A percentile compares a stretch with the other conserved stretches of the same genome.
phyloP scores from a whole-genome alignment of 1,284 basidiomycete genomes.

The Ustilago nuda region DNA sequence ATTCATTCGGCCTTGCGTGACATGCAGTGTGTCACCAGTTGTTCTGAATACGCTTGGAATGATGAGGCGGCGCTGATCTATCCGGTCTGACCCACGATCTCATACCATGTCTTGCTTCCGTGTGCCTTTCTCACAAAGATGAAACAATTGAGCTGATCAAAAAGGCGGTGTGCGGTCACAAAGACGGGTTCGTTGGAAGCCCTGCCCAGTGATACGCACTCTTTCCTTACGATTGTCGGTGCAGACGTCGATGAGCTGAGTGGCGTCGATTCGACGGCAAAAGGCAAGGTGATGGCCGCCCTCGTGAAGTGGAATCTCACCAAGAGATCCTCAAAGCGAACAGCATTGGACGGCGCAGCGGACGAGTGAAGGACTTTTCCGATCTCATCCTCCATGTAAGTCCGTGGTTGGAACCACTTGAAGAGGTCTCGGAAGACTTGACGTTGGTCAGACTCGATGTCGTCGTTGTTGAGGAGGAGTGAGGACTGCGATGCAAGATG shows the following conservation, averaged over 20 bases:
- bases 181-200: constrained; percentile 30
- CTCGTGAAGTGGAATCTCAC: constrained; percentile 35
- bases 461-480: constrained; percentile 44
- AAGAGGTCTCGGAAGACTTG: constrained; percentile 47
- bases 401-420: constrained; percentile 49
- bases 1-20: neutral
- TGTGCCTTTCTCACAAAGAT: constrained; percentile 33
- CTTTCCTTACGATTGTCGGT: constrained; percentile 26
- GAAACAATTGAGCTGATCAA: constrained; percentile 18
- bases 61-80: neutral
- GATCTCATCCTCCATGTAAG: constrained; percentile 46
- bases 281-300: constrained; percentile 36
- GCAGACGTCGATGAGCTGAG: constrained; percentile 1
- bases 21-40: neutral
- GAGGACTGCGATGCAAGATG: constrained; percentile 21
- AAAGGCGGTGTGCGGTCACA: constrained; percentile 29
- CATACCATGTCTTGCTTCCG: constrained; percentile 26
- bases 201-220: constrained; percentile 20
- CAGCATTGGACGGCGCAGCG: constrained; percentile 6
- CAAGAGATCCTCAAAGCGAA: constrained; percentile 29
- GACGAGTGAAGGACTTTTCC: constrained; percentile 17
- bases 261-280: constrained; percentile 10
- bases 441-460: constrained; percentile 35
- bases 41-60: neutral
- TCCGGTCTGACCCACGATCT: constrained; percentile 28